Evolutionary conservation across 805 yeast genomes (phyloP), one percentile per base, ranked within the genome.

Genomic region (Millerozyma miso): DNA sequence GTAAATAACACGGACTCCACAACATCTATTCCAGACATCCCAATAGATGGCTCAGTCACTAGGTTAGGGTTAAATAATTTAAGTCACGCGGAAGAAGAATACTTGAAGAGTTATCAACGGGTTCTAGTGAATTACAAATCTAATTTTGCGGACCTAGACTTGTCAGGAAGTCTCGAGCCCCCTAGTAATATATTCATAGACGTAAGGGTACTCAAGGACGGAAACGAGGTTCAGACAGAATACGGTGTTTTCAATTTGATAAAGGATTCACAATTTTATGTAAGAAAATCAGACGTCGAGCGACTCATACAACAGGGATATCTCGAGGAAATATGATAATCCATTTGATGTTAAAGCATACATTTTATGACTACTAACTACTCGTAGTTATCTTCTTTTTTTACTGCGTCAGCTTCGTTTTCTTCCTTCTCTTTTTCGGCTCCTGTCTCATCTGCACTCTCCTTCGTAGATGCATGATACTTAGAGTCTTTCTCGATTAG

Each of bases 141-240:
- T 7, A 77, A 78, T 3, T 80, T 88, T 64, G 76, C 87, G 0
- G 97, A 89, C 50, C 65, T 91, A 14, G 99, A 93, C 56, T 65
- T 93, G 19, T 79, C 91, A 20, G 98, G 97, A 0, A 80, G 87
- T n/a, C 58, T 93, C 51, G 86, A 78, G 17, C 99, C 99, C 0
- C 98, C 99, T 1, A 78, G 77, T 31, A 95, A 88, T 51, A 85
- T 93, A 20, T 93, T 91, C 53, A 86, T 91, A 7, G 99, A 91
- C 56, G 98, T 93, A 3, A 70, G 99, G 44, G 98, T 91, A 5
- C 64, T 91, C 40, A 85, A 85, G 59, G 95, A 91, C 55, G 97
- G 96, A 0, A 99, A 99, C 1, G 98, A 93, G 58, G 88, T 91
- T 31, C 97, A 90, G 58, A 93, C 99, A 0, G 99, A 91, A 60